Base-by-base conservation (phyloP, 352 stramenopile genomes). In the Peronospora belbahrii region DNA sequence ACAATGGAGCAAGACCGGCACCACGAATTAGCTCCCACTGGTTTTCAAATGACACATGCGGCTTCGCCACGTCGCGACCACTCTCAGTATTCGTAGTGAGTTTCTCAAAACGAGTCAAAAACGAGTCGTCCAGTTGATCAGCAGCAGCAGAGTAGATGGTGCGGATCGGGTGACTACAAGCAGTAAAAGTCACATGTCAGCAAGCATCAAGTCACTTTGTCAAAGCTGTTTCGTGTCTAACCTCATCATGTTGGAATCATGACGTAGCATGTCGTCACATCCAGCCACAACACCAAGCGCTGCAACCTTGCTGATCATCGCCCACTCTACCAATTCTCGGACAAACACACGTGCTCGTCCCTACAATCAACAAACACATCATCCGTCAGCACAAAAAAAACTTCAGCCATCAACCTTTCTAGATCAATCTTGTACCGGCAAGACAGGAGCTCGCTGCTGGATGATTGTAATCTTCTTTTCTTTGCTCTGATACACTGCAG, bases 261-360 rank as follows among this genome's bases (percentile, higher is more conserved):
- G 76, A 30, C 76, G 77, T 15, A 92, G 62, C 80, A 92, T 92
- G 48, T 89, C 75, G 41, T 92, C 78, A 19, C 62, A 79, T 13
- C 80, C 80, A 38, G 70, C 64, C 4, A 89, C 51, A 9, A 88
- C 60, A 19, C 74, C 66, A 10, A 92, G 42, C 19, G 60, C 68
- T 11, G 65, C 41, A 13, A 80, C 70, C 5, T 79, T 69, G 27
- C 50, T 68, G 17, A 15, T 36, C 1, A 44, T 30, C 0, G 73
- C 70, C 80, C 80, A 92, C 0, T 69, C 52, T 13, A 72, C 70
- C 20, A 92, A 47, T 15, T 92, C 77, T 10, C 44, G 23, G 8
- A 52, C 56, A 36, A 89, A 92, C 11, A 56, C 62, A 6, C 48
- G 39, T 32, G 59, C 63, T 46, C 76, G 65, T 32, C 77, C 73